Evolutionary conservation across 164 flowering plant genomes (phyloP), one percentile per base, ranked within the genome.

Genomic region (Echeveria elegans): DNA sequence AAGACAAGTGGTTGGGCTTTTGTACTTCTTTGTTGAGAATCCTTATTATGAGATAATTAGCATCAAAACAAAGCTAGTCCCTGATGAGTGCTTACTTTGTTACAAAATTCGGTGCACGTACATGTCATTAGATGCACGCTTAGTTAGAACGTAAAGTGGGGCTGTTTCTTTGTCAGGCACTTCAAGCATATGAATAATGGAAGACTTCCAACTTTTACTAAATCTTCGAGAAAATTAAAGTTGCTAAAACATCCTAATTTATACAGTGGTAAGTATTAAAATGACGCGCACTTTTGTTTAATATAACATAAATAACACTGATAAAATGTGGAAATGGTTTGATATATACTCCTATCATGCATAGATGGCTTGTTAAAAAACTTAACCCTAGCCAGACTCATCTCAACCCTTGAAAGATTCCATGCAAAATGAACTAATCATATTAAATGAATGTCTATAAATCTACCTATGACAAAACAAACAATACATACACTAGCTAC

Each of bases 381-480:
- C 60, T 8, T 26, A 24, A 24, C 10, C 31, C 30, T 26, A 53
- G n/a, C 58, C 58, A 50, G 58, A 53, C 31, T 10, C 60, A 26
- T 5, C 21, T 48, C 53, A 18, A 19, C 23, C 5, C 2, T 48
- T 48, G 24, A 48, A 48, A 53, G 60, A 53, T 53, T 53, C 60
- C 31, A 53, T 24, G 26, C 60, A 53, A 53, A 53, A 53, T 24
- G 30, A 16, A 53, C 60, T 53, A 53, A 24, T 53, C 30, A 53
- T 24, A 53, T 53, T 30, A 53, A 53, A 53, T 26, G 60, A 26
- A 14, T 24, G 31, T 24, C 31, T 53, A 53, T 2, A 48, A 48
- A 48, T 53, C 60, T 24, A 53, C 60, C 60, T 53, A 53, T 18
- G 60, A 53, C 60, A 53, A 53, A 53, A 53, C 60, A 53, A 26